Percentiles rank a stretch among this genome's conserved stretches.
Conservation (phyloP, 2,329 filamentous ascomycete genomes). For the Alternaria triticimaculans region DNA sequence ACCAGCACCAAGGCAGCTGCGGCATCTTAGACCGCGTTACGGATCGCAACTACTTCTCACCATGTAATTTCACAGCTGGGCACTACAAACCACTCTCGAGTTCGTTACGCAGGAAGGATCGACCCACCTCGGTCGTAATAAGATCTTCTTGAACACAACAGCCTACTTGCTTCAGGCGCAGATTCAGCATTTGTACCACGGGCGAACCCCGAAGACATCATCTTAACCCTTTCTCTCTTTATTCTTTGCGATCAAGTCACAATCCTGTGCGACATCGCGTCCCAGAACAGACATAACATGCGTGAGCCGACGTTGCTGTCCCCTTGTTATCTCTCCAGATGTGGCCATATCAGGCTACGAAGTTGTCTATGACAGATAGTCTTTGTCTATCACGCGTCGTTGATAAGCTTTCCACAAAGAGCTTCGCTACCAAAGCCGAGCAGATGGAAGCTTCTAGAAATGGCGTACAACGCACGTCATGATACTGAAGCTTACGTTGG, state of each 20-base stretch:
- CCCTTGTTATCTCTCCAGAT: neutral
- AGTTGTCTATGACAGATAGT: neutral
- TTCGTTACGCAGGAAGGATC: neutral
- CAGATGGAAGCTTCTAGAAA: neutral
- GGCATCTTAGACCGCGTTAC: neutral
- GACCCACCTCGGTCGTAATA: neutral
- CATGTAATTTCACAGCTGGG: neutral
- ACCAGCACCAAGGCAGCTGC: slow-evolving; percentile 3
- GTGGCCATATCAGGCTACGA: neutral
- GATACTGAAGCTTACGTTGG: neutral
- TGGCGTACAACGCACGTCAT: neutral
- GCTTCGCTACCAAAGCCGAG: neutral
- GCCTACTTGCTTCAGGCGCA: neutral
- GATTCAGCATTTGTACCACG: neutral
- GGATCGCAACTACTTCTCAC: neutral
- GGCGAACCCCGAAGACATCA: neutral
- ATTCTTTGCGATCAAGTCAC: neutral
- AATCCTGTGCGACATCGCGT: neutral
- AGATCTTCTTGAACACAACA: neutral
- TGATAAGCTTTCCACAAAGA: neutral
- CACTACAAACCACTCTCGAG: neutral
- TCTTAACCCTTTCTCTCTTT: neutral
- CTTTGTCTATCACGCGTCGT: neutral
- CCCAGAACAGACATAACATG: neutral
- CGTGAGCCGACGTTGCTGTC: neutral